Evolutionary conservation across 805 yeast genomes (phyloP).

Genomic region (Candida parachauliodes): DNA sequence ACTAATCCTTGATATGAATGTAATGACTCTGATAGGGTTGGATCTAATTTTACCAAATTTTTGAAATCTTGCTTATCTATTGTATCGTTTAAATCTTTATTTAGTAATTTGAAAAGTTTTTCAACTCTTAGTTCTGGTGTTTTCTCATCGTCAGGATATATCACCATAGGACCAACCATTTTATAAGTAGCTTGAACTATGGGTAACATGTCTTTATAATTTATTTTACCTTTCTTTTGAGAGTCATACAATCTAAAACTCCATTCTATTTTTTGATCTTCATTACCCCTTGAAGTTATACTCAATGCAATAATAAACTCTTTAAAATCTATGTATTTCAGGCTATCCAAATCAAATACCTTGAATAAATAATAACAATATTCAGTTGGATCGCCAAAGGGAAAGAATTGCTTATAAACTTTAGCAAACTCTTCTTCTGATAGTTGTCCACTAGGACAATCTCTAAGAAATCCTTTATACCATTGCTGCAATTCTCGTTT

Average conservation of each 20-base stretch:
- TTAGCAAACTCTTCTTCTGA: constrained; percentile 84
- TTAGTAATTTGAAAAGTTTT: constrained; percentile 73
- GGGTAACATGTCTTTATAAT: constrained; percentile 72
- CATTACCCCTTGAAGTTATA: constrained; percentile 79
- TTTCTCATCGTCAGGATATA: constrained; percentile 79
- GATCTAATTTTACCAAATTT: constrained; percentile 74
- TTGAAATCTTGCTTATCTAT: constrained; percentile 83
- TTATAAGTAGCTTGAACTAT: constrained; percentile 83
- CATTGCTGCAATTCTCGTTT: constrained; percentile 94
- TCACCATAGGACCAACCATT: constrained; percentile 95
- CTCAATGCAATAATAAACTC: constrained; percentile 88
- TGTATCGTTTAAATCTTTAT: constrained; percentile 58
- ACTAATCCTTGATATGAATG: constrained; percentile 80
- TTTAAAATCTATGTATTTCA: constrained; percentile 83
- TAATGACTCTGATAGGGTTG: constrained; percentile 70
- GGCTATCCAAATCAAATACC: constrained; percentile 79
- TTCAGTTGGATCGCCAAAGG: constrained; percentile 94
- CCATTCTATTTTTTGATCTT: constrained; percentile 85
- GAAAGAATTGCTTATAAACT: constrained; percentile 94
- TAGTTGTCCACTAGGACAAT: constrained; percentile 88
- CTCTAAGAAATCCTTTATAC: constrained; percentile 94
- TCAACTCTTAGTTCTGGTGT: constrained; percentile 87
- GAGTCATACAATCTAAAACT: constrained; percentile 85
- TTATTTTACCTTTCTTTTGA: constrained; percentile 71
- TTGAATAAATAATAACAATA: constrained; percentile 85